These are phyloP conservation scores for Hypomontagnella submonticulosa DNA, from an alignment of 495 filamentous ascomycete species.

Conservation along the genomic window DNA sequence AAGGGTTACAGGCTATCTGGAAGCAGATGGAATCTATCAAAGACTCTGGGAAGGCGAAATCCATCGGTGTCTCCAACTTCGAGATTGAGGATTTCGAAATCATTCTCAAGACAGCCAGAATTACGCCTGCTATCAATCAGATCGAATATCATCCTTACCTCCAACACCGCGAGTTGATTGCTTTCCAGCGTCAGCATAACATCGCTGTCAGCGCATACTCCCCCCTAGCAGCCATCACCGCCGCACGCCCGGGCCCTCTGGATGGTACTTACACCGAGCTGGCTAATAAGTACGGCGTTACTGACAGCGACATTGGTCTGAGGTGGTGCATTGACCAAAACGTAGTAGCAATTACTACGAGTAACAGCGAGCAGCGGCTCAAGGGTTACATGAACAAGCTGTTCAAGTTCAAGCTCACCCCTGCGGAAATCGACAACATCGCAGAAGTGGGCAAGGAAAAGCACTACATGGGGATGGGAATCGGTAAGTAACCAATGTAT, in stretches of 20 bases:
- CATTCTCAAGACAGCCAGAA: slow-evolving; percentile 70
- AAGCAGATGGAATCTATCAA: slow-evolving; percentile 78
- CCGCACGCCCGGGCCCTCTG: slow-evolving; percentile 73
- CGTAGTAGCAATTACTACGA: slow-evolving; percentile 79
- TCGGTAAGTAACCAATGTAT: not conserved
- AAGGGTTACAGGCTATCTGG: slow-evolving; percentile 77
- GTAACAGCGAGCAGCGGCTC: slow-evolving; percentile 74
- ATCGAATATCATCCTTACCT: slow-evolving; percentile 90
- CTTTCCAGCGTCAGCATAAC: slow-evolving; percentile 68
- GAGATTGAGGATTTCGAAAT: slow-evolving; percentile 71
- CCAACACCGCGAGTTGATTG: slow-evolving; percentile 73
- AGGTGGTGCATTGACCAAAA: slow-evolving; percentile 84
- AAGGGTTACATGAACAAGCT: slow-evolving; percentile 69
- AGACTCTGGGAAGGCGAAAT: slow-evolving; percentile 72
- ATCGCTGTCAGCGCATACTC: slow-evolving; percentile 78
- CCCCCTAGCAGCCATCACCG: slow-evolving; percentile 72
- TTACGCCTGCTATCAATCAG: slow-evolving; percentile 79
- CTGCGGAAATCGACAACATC: slow-evolving; percentile 75
- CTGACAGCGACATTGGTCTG: slow-evolving; percentile 72
- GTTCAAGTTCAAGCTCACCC: slow-evolving; percentile 73
- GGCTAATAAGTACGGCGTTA: slow-evolving; percentile 81
- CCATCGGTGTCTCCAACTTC: slow-evolving; percentile 88
- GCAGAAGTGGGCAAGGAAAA: slow-evolving; percentile 67
- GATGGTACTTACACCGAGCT: slow-evolving; percentile 69
- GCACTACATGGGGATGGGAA: slow-evolving; percentile 64